Base-by-base conservation (phyloP, 192 early-diverging fungal genomes). In the Entomortierella lignicola region DNA sequence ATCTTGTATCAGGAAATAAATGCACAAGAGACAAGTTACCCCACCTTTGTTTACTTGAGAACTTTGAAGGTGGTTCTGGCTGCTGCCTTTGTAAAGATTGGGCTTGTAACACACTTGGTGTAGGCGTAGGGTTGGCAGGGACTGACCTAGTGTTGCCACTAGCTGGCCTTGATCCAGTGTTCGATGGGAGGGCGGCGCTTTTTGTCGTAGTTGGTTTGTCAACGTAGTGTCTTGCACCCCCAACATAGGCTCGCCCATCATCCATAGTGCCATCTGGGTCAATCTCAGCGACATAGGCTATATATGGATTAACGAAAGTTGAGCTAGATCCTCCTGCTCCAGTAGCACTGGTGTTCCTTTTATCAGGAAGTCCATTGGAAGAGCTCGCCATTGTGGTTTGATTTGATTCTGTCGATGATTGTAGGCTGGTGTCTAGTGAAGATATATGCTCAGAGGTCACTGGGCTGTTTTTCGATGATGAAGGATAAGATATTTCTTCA, bases 161-260 rank as follows among this genome's bases (percentile, higher is more conserved):
- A 47, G 44, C 15, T 47, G 44, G 2, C 4, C 20, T 47, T 47
- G 44, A 15, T 37, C 10, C 10, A 47, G 44, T 4, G 4, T 15
- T 20, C 17, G 17, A 15, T 20, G 44, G 44, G 20, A 20, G 52
- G 25, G 2, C 13, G 15, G 47, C 17, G 21, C 5, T 37, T 37
- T 37, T 25, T 3, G 27, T 21, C 15, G 44, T 29, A n/a, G n/a
- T 7, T 21, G 72, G 53, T 12, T 30, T 31, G 23, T 77, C 66
- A 2, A 77, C 25, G 13, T 69, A 52, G 23, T 77, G 73, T 25
- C 61, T 69, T 10, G 43, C 48, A 8, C 53, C 32, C 2, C 73
- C 73, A 3, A 77, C 66, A 44, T 77, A 77, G 21, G 34, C 27
- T 20, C 73, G 66, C 11, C 73, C 73, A 53, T 77, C 66, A 32